A percentile compares a stretch with the other conserved stretches of the same genome.
phyloP scores from a whole-genome alignment of 1,284 basidiomycete genomes.

The Paramarasmius palmivorus region DNA sequence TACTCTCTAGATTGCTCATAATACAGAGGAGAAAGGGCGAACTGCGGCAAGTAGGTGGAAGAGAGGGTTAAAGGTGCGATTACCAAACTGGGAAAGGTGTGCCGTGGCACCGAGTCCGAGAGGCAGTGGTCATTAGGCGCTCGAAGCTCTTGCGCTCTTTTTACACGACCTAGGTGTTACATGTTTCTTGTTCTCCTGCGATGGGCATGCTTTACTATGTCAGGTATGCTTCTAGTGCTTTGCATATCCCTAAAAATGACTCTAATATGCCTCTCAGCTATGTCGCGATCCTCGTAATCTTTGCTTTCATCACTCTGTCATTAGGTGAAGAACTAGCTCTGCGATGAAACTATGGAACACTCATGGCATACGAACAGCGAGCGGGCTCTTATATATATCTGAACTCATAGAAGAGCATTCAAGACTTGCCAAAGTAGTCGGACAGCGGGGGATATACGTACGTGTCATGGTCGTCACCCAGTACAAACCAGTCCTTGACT shows the following conservation, averaged over 20 bases:
- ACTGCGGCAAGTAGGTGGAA: not conserved
- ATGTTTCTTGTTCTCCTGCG: conserved; percentile 1
- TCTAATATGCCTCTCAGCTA: conserved; percentile 44
- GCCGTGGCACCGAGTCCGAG: not conserved
- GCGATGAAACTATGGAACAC: conserved; percentile 8
- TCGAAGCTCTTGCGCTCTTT: not conserved
- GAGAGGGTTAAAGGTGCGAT: not conserved
- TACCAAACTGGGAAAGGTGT: not conserved
- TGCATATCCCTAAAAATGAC: not conserved
- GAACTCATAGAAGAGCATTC: conserved; percentile 95
- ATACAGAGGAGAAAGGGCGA: conserved; percentile 19
- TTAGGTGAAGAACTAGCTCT: conserved; percentile 47
- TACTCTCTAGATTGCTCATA: conserved; percentile 92
- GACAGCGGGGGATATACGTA: conserved; percentile 85
- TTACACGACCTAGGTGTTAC: not conserved
- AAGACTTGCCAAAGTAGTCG: conserved; percentile 73
- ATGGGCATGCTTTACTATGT: conserved; percentile 56
- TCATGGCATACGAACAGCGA: conserved; percentile 55
- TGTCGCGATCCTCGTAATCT: conserved; percentile 64
- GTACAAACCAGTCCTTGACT: not conserved
- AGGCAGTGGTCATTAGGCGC: too few species aligned
- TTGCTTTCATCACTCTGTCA: conserved; percentile 80
- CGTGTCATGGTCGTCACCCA: conserved; percentile 31
- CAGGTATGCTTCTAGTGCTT: conserved; percentile 35
- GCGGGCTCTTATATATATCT: conserved; percentile 88